Evolutionary conservation across 495 filamentous ascomycete genomes (phyloP).

Genomic region (Hypomontagnella submonticulosa): DNA sequence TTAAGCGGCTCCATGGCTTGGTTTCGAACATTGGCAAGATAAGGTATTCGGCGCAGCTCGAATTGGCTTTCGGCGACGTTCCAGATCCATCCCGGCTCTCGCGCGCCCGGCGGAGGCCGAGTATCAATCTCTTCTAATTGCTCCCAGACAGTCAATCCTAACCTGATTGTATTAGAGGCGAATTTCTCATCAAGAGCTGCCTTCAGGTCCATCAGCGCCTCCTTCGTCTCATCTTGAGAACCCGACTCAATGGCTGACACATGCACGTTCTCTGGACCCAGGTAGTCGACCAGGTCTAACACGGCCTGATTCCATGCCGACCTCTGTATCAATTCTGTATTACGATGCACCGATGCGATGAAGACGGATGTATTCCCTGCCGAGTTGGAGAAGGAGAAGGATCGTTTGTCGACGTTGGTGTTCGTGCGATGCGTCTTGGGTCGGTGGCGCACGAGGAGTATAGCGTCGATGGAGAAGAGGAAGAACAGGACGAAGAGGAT

Average conservation of each 20-base stretch:
- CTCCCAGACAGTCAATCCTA: slow-evolving; percentile 67
- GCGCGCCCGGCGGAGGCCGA: slow-evolving; percentile 56
- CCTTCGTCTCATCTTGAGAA: slow-evolving; percentile 74
- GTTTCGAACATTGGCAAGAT: slow-evolving; percentile 74
- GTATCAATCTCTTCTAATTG: slow-evolving; percentile 61
- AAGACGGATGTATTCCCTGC: slow-evolving; percentile 57
- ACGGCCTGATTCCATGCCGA: slow-evolving; percentile 70
- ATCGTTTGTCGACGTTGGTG: slow-evolving; percentile 27
- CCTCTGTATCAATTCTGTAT: slow-evolving; percentile 68
- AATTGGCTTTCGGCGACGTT: slow-evolving; percentile 61
- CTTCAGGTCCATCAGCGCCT: slow-evolving; percentile 68
- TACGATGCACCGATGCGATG: slow-evolving; percentile 75
- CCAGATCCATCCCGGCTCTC: slow-evolving; percentile 63
- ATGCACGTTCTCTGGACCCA: slow-evolving; percentile 72
- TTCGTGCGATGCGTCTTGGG: slow-evolving; percentile 44
- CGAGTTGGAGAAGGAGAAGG: slow-evolving; percentile 12
- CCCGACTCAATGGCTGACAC: slow-evolving; percentile 76
- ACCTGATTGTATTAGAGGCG: slow-evolving; percentile 63
- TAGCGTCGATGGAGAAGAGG: slow-evolving; percentile 46
- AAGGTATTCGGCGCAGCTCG: slow-evolving; percentile 73
- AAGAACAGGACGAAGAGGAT: slow-evolving; percentile 45
- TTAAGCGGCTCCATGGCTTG: slow-evolving; percentile 58
- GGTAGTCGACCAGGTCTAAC: slow-evolving; percentile 59
- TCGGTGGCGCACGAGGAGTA: slow-evolving; percentile 41
- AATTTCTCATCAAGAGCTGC: slow-evolving; percentile 59